These are phyloP conservation scores for Lactarius evosmus DNA, from an alignment of 768 basidiomycete species.

Conservation along the genomic window DNA sequence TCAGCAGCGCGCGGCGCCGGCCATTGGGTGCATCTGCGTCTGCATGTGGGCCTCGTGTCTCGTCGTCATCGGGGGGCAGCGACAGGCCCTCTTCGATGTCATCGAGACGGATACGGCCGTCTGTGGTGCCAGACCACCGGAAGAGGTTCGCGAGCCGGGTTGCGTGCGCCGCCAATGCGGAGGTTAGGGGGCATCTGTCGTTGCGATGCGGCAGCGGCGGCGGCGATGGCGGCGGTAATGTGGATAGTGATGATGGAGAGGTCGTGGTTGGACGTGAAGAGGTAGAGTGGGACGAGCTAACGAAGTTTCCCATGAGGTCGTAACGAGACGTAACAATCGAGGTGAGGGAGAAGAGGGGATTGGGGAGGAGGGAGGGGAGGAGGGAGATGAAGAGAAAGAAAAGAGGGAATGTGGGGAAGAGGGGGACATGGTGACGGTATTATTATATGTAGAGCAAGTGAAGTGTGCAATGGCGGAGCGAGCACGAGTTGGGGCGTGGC, in stretches of 20 bases:
- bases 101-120: not conserved
- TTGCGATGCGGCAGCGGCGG: not conserved
- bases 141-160: not conserved
- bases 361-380: not conserved
- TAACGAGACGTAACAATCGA: not conserved
- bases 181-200: not conserved
- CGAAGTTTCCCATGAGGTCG: conserved; percentile 18
- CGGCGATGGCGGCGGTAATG: not conserved
- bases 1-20: conserved; percentile 24
- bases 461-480: not conserved
- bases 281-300: conserved; percentile 1
- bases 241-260: not conserved
- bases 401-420: conserved; percentile 15
- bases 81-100: conserved; percentile 8
- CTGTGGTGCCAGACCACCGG: not conserved
- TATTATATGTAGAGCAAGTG: not conserved
- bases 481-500: too few species aligned
- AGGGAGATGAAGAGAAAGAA: not conserved
- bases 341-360: not conserved
- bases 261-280: conserved; percentile 2
- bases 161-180: conserved; percentile 8
- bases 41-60: not conserved
- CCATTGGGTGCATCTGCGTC: not conserved
- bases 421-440: not conserved
- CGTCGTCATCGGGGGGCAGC: not conserved